phyloP scores from a whole-genome alignment of 768 basidiomycete species.

The Pleurotus tuber-regium region DNA sequence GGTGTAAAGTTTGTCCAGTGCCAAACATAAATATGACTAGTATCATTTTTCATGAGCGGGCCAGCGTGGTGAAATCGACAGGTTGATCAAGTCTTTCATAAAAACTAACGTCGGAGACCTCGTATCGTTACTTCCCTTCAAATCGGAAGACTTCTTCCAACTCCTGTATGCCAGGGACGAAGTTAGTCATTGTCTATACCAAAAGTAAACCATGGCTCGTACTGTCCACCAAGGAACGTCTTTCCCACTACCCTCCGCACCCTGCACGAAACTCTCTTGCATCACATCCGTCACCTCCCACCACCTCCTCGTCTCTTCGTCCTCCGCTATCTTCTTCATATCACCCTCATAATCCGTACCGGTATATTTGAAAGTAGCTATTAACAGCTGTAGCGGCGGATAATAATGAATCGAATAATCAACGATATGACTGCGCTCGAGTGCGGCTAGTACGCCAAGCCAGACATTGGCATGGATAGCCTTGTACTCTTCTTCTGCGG shows the following conservation, averaged over 20 bases:
- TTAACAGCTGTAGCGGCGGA: slow-evolving; percentile 59
- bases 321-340: slow-evolving; percentile 61
- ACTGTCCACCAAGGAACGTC: slow-evolving; percentile 74
- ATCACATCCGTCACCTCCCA: slow-evolving; percentile 75
- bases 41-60: too few relatives aligned
- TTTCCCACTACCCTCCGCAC: slow-evolving; percentile 65
- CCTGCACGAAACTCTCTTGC: slow-evolving; percentile 75
- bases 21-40: too few relatives aligned
- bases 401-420: slow-evolving; percentile 80
- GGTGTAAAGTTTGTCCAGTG: too few relatives aligned
- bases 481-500: slow-evolving; percentile 49
- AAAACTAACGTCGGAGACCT: too few relatives aligned
- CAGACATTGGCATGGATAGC: slow-evolving; percentile 62
- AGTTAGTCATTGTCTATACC: background rate
- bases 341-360: slow-evolving; percentile 64
- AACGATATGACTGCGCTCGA: slow-evolving; percentile 58
- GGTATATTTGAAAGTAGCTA: slow-evolving; percentile 77
- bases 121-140: slow-evolving; percentile 1
- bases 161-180: background rate
- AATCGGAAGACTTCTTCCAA: slow-evolving; percentile 9
- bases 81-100: too few relatives aligned
- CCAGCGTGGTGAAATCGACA: too few relatives aligned
- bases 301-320: slow-evolving; percentile 72
- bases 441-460: slow-evolving; percentile 64
- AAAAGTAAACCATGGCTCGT: slow-evolving; percentile 16